phyloP scores from a whole-genome alignment of 2,329 filamentous ascomycete species.

The Diaporthe vexans region DNA sequence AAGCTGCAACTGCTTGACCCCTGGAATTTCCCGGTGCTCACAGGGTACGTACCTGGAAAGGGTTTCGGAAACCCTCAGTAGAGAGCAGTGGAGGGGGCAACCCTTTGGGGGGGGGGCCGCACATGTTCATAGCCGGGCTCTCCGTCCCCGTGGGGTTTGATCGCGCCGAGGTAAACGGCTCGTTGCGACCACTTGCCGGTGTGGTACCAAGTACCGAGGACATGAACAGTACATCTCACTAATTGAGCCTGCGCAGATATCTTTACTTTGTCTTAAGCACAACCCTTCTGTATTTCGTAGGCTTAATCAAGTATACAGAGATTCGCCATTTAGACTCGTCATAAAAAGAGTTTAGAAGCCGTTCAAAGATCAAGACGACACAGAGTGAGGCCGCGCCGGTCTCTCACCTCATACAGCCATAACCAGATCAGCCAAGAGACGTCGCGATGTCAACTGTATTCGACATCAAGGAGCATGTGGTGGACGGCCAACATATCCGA shows the following conservation, averaged over 20 bases:
- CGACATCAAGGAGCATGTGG: constrained; percentile 78
- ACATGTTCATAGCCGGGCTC: neutral
- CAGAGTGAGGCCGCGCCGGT: neutral
- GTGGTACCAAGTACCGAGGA: constrained; percentile 15
- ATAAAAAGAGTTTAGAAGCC: neutral
- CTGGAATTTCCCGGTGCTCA: constrained; percentile 7
- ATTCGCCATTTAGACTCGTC: neutral
- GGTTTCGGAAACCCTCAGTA: neutral
- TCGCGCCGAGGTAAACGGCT: constrained; percentile 34
- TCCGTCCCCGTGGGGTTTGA: constrained; percentile 24
- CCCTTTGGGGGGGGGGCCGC: neutral
- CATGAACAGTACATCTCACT: neutral
- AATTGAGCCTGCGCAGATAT: neutral
- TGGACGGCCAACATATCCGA: constrained; percentile 83
- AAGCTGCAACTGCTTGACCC: constrained; percentile 15
- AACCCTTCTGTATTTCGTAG: neutral
- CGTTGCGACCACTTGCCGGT: constrained; percentile 10
- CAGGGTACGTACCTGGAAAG: neutral
- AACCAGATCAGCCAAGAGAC: neutral
- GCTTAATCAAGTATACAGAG: neutral
- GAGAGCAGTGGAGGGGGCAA: too few species aligned
- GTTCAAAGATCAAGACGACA: neutral
- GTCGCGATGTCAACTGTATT: constrained; percentile 61
- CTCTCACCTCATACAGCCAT: neutral
- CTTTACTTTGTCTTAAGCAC: neutral